Percentiles rank a stretch among this genome's conserved stretches.
Evolutionary conservation across 768 basidiomycete species (phyloP).

Genomic region (Vararia minispora): DNA sequence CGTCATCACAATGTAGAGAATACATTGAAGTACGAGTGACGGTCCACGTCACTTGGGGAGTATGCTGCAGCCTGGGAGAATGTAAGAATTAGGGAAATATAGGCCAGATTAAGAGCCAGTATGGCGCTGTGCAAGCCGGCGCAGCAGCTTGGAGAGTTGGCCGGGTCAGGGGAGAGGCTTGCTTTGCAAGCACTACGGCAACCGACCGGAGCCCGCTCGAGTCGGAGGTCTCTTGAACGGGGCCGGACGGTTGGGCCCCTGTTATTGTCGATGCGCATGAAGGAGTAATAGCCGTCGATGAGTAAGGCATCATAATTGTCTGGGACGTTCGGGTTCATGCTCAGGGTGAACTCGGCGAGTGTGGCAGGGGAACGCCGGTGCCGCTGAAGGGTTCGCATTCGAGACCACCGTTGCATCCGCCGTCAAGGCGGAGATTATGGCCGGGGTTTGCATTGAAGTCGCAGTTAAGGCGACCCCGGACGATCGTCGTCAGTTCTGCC

Average conservation of each 20-base stretch:
- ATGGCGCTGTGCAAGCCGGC: slow-evolving; percentile 20
- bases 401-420: slow-evolving; percentile 63
- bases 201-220: slow-evolving; percentile 21
- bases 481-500: too few relatives aligned
- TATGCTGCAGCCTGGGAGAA: too few relatives aligned
- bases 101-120: too few relatives aligned
- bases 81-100: too few relatives aligned
- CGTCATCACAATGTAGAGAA: too few relatives aligned
- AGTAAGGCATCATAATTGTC: slow-evolving; percentile 20
- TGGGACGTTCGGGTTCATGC: not conserved
- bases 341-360: slow-evolving; percentile 23
- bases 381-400: slow-evolving; percentile 40
- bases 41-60: too few relatives aligned
- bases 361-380: slow-evolving; percentile 28
- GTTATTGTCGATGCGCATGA: slow-evolving; percentile 45
- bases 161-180: slow-evolving; percentile 20
- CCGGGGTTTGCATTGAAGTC: slow-evolving; percentile 45
- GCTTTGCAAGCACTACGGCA: slow-evolving; percentile 23
- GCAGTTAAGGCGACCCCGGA: slow-evolving; percentile 32
- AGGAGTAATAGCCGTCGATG: slow-evolving; percentile 36
- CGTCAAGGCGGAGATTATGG: slow-evolving; percentile 45
- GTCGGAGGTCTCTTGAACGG: slow-evolving; percentile 21
- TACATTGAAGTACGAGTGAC: too few relatives aligned
- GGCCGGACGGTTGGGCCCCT: slow-evolving; percentile 23
- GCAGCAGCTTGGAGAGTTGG: slow-evolving; percentile 24